phyloP scores from a whole-genome alignment of 1,284 basidiomycete genomes.

The Pseudozyma pruni region DNA sequence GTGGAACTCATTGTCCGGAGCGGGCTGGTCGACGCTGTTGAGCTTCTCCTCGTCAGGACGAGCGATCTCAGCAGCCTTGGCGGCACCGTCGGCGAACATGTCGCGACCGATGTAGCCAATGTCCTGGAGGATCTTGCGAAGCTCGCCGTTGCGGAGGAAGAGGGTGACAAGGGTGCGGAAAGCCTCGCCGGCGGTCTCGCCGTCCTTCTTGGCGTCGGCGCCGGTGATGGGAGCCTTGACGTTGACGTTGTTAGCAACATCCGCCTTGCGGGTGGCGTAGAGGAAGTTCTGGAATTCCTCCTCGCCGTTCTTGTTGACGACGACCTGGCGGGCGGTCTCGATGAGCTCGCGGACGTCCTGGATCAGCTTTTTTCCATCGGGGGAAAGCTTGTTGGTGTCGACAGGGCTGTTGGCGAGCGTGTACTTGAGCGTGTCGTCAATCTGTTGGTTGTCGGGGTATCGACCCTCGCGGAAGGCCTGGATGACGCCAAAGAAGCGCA shows the following conservation, averaged over 20 bases:
- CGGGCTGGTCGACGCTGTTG: constrained; percentile 76
- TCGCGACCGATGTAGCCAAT: constrained; percentile 73
- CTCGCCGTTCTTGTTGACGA: constrained; percentile 60
- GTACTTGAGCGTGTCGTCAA: constrained; percentile 59
- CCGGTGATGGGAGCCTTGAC: constrained; percentile 47
- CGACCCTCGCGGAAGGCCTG: constrained; percentile 63
- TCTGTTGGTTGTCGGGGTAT: constrained; percentile 64
- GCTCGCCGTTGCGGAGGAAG: constrained; percentile 64
- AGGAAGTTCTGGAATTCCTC: constrained; percentile 66
- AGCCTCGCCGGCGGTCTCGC: constrained; percentile 61
- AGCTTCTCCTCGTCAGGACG: constrained; percentile 78
- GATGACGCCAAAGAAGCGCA: constrained; percentile 62
- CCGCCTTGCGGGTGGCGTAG: constrained; percentile 55
- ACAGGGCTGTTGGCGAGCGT: constrained; percentile 56
- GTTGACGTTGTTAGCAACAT: constrained; percentile 46
- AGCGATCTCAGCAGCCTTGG: constrained; percentile 78
- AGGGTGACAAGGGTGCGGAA: constrained; percentile 63
- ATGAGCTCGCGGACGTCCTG: constrained; percentile 59
- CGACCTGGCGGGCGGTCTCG: constrained; percentile 55
- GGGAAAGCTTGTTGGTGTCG: constrained; percentile 55
- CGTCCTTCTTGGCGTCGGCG: constrained; percentile 60
- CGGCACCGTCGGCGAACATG: constrained; percentile 80
- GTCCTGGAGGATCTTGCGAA: constrained; percentile 61
- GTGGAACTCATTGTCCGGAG: constrained; percentile 68
- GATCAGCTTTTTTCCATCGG: constrained; percentile 60